A percentile compares a stretch with the other conserved stretches of the same genome.
Evolutionary conservation across 1,284 basidiomycete genomes (phyloP).

Genomic region (Ustilago cynodontis): DNA sequence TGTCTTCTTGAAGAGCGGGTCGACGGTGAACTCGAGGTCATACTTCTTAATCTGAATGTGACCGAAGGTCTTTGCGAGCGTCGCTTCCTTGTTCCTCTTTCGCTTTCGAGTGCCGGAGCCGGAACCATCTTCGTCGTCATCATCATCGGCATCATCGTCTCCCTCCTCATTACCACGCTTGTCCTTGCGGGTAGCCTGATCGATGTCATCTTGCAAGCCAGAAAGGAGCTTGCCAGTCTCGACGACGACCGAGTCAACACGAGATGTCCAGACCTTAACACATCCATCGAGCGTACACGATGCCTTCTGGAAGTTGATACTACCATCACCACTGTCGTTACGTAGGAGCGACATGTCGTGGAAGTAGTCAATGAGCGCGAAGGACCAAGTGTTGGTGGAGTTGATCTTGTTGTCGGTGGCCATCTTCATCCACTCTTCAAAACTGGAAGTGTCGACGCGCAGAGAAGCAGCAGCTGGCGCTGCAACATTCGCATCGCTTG

Average conservation of each 20-base stretch:
- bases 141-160: constrained; percentile 71
- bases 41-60: constrained; percentile 85
- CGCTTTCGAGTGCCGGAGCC: constrained; percentile 73
- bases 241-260: constrained; percentile 95
- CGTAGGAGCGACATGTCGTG: constrained; percentile 96
- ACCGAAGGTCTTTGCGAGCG: constrained; percentile 70
- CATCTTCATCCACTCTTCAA: constrained; percentile 99
- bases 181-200: constrained; percentile 41
- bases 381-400: constrained; percentile 95
- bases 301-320: constrained; percentile 97
- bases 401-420: constrained; percentile 99
- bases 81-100: constrained; percentile 64
- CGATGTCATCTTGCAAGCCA: constrained; percentile 79
- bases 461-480: constrained; percentile 41
- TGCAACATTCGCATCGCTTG: constrained; percentile 17
- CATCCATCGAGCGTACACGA: constrained; percentile 98
- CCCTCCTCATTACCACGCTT: constrained; percentile 71
- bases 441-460: constrained; percentile 67
- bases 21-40: constrained; percentile 85
- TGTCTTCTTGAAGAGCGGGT: constrained; percentile 97
- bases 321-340: constrained; percentile 67
- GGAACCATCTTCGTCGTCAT: constrained; percentile 75
- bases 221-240: constrained; percentile 95
- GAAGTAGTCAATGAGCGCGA: constrained; percentile 98
- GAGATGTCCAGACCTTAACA: constrained; percentile 99